These are phyloP conservation scores for Colletotrichum lindemuthianum DNA, from an alignment of 2,329 filamentous ascomycete genomes.

Conservation along the genomic window DNA sequence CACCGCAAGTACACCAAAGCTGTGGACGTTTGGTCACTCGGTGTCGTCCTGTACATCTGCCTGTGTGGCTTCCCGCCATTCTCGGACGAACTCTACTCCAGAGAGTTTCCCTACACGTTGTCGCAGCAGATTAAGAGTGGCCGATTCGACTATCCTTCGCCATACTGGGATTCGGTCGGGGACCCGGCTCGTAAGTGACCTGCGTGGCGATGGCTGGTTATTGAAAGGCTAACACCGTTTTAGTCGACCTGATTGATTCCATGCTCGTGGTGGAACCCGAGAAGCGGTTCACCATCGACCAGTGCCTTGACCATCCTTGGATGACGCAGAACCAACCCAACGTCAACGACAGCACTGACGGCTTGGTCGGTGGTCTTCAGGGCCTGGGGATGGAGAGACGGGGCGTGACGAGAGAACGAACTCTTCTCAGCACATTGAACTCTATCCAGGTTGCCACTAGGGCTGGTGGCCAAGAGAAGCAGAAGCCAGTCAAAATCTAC, in stretches of 20 bases:
- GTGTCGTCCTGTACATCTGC: slow-evolving; percentile 98
- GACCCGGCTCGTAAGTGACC: slow-evolving; percentile 75
- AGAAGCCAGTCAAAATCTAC: slow-evolving; percentile 75
- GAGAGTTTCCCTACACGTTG: slow-evolving; percentile 85
- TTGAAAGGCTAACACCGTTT: slow-evolving; percentile 9
- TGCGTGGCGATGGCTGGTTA: neutral
- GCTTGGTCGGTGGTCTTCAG: slow-evolving; percentile 86
- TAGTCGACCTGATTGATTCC: slow-evolving; percentile 88
- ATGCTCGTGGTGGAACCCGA: slow-evolving; percentile 93
- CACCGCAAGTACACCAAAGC: slow-evolving; percentile 92
- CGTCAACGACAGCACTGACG: slow-evolving; percentile 88
- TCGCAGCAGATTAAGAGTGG: slow-evolving; percentile 91
- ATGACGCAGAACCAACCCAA: slow-evolving; percentile 70
- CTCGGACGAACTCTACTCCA: slow-evolving; percentile 87
- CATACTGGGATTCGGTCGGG: slow-evolving; percentile 92
- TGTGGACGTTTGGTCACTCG: slow-evolving; percentile 95
- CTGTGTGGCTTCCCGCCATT: slow-evolving; percentile 97
- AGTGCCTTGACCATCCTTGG: slow-evolving; percentile 94
- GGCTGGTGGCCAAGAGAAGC: slow-evolving; percentile 54
- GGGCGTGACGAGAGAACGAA: slow-evolving; percentile 83
- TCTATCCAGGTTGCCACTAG: slow-evolving; percentile 68
- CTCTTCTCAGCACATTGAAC: slow-evolving; percentile 84
- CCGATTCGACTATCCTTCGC: slow-evolving; percentile 92
- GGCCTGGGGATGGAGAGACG: slow-evolving; percentile 85
- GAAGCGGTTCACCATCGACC: slow-evolving; percentile 85